Conservation (phyloP, 164 flowering plant genomes). For the Vitis labrusca region DNA sequence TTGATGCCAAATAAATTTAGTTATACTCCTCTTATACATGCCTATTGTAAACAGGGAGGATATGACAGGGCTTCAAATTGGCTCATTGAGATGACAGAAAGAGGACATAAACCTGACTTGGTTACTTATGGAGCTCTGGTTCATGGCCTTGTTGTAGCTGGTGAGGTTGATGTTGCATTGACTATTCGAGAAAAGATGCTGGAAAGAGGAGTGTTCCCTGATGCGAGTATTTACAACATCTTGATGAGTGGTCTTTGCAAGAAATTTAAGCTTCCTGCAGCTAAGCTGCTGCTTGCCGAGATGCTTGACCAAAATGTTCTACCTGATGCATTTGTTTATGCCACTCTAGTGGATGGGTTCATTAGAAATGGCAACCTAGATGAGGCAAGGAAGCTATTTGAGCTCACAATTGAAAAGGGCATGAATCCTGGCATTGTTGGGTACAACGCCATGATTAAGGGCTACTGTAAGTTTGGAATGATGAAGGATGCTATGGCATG, state of each 20-base stretch:
- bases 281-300: constrained; percentile 55
- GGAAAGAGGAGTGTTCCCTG: constrained; percentile 60
- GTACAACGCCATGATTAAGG: constrained; percentile 82
- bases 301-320: constrained; percentile 60
- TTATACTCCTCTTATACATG: constrained; percentile 68
- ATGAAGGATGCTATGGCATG: constrained; percentile 63
- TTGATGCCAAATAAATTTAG: constrained; percentile 52
- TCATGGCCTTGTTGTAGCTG: constrained; percentile 65
- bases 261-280: constrained; percentile 53
- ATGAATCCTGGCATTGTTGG: constrained; percentile 54
- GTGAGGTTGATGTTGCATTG: constrained; percentile 67
- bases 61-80: constrained; percentile 44
- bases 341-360: constrained; percentile 74
- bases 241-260: constrained; percentile 76
- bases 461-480: constrained; percentile 72
- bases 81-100: constrained; percentile 55
- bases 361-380: constrained; percentile 52
- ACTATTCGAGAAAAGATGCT: constrained; percentile 51
- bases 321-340: constrained; percentile 63
- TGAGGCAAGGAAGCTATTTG: constrained; percentile 64
- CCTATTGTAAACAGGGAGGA: constrained; percentile 42
- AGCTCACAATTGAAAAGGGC: constrained; percentile 37
- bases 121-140: constrained; percentile 67
- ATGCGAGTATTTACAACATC: constrained; percentile 70
- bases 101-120: constrained; percentile 58